Percentiles rank a stretch among this genome's conserved stretches.
phyloP scores from a whole-genome alignment of 805 yeast species.

The Clavispora asparagi region DNA sequence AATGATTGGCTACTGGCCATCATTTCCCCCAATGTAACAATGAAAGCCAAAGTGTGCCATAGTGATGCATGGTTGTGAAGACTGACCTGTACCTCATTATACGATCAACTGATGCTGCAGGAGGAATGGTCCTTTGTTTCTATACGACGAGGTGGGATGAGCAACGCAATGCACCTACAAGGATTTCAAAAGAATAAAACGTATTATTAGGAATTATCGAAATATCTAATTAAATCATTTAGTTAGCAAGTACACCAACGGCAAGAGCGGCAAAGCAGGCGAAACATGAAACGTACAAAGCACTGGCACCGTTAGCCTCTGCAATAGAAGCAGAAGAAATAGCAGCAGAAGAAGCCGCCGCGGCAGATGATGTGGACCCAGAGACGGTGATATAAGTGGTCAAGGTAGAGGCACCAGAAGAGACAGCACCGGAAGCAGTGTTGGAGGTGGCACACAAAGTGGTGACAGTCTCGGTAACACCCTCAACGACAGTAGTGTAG shows the following conservation, averaged over 20 bases:
- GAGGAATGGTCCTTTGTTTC: too few relatives aligned
- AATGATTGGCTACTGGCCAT: not conserved
- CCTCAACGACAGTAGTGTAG: conserved; percentile 6
- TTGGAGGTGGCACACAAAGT: not conserved
- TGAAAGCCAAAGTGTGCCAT: too few relatives aligned
- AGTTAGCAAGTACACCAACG: not conserved
- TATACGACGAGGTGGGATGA: not conserved
- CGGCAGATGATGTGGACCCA: not conserved
- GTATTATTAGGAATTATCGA: not conserved
- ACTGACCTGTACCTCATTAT: too few relatives aligned
- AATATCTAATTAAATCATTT: not conserved
- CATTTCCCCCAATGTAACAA: not conserved
- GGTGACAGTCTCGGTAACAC: conserved; percentile 4
- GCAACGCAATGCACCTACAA: not conserved
- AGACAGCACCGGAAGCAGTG: not conserved
- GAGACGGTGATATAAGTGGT: not conserved
- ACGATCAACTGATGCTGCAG: too few relatives aligned
- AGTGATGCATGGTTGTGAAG: too few relatives aligned
- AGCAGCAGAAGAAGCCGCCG: not conserved
- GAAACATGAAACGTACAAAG: not conserved
- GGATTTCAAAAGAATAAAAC: not conserved
- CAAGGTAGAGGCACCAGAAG: not conserved
- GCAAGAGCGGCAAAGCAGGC: not conserved
- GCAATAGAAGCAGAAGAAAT: not conserved
- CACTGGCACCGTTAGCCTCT: not conserved